These are phyloP conservation scores for Chenopodium suecicum DNA, from an alignment of 148 eudicot species.

Conservation along the genomic window DNA sequence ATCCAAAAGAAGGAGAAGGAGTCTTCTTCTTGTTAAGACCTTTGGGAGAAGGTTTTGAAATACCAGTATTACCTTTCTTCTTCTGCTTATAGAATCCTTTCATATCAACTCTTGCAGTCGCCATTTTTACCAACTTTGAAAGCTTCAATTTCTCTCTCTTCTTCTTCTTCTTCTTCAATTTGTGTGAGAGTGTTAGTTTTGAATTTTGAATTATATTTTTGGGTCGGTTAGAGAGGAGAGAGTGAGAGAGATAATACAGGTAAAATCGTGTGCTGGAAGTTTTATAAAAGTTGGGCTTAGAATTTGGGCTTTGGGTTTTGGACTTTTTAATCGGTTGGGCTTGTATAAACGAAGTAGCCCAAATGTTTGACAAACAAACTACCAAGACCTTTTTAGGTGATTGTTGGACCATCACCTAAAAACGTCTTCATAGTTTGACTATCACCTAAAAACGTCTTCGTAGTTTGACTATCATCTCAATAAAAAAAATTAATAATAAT, in stretches of 20 bases:
- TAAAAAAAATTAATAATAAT: too few species aligned
- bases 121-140: conserved; percentile 11
- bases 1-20: conserved; percentile 35
- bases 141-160: conserved; percentile 8
- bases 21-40: conserved; percentile 20
- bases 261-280: background rate
- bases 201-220: background rate
- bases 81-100: conserved; percentile 52
- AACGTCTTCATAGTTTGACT: too few species aligned
- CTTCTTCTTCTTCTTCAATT: too few species aligned
- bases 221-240: background rate
- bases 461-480: too few species aligned
- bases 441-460: too few species aligned
- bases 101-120: conserved; percentile 35
- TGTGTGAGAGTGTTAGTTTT: background rate
- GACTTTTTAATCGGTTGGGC: too few species aligned
- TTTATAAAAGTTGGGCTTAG: background rate
- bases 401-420: too few species aligned
- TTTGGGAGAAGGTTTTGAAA: conserved; percentile 7
- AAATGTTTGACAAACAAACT: too few species aligned
- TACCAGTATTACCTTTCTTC: conserved; percentile 40
- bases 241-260: background rate
- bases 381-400: too few species aligned
- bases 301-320: background rate
- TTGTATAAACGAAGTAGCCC: too few species aligned